Base-by-base conservation (phyloP, 805 yeast genomes). In the Suhomyces sp. region DNA sequence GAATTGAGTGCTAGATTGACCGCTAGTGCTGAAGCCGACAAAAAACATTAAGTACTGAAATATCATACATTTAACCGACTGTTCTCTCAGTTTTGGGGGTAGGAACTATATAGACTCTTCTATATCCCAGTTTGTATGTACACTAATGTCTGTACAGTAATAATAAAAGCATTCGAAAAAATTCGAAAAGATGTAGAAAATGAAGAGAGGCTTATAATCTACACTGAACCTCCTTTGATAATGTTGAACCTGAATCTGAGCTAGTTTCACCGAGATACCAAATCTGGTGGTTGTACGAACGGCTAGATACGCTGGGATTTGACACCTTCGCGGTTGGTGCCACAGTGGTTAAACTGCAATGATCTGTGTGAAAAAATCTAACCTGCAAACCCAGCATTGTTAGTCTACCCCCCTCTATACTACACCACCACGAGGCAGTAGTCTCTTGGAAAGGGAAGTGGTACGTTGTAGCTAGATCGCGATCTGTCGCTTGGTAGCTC, bases 1-100 rank as follows among this genome's bases (percentile, higher is more conserved):
- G 92, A 87, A 67, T 77, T 87, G 64, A 83, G 90, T 63, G 84
- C 90, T 47, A 84, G 88, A 68, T 79, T 89, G 63, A 85, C 60
- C 35, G 61, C 61, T 36, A 54, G 55, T 33, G 48, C 60, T 22
- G 61, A 58, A 45, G 60, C 58, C 47, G 61, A 56, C 49, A 56
- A 57, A 54, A 54, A 50, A 54, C 53, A 54, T 49, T 52, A 46
- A 29, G 19, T n/a, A 33, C 17, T 29, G 13, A 8, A 29, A 29
- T 2, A 19, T 29, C 7, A 13, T 13, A 31, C 35, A 31, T 31
- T 12, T 31, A 13, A 31, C 35, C 15, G 35, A 6, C 41, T 13
- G 23, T 17, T 36, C 12, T 36, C 6, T 36, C 41, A 36, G 17
- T 17, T 38, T 19, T 8, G n/a, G 42, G 41, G 42, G 42, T 19